These are phyloP conservation scores for Phialocephala sp. DNA, from an alignment of 2,329 filamentous ascomycete species.

Conservation along the genomic window DNA sequence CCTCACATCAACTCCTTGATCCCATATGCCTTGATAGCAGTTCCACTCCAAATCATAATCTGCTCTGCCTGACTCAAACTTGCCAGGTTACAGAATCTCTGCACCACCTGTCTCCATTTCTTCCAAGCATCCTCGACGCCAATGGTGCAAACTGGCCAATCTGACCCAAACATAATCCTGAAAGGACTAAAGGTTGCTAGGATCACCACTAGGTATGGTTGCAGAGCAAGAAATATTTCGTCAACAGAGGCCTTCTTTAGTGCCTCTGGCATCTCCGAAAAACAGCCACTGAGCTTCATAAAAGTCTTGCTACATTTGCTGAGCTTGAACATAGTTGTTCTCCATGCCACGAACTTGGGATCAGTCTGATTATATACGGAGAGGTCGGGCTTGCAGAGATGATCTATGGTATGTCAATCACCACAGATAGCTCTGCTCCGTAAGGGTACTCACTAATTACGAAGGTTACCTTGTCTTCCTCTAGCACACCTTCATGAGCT, in stretches of 20 bases:
- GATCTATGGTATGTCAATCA: conserved; percentile 59
- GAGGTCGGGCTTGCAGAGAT: conserved; percentile 88
- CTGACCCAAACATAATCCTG: conserved; percentile 87
- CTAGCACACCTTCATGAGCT: conserved; percentile 65
- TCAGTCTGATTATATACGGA: conserved; percentile 60
- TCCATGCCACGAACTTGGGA: conserved; percentile 68
- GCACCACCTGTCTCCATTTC: conserved; percentile 76
- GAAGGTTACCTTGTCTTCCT: conserved; percentile 57
- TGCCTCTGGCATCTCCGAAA: conserved; percentile 73
- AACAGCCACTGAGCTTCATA: conserved; percentile 89
- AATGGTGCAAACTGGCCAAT: conserved; percentile 91
- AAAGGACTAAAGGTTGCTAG: conserved; percentile 73
- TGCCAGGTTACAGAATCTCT: conserved; percentile 68
- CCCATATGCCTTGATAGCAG: conserved; percentile 73
- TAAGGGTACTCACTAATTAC: conserved; percentile 40
- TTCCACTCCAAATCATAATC: conserved; percentile 73
- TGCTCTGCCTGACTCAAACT: conserved; percentile 65
- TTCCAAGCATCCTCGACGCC: conserved; percentile 67
- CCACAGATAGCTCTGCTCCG: not conserved
- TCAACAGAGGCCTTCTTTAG: conserved; percentile 55
- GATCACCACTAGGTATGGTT: conserved; percentile 74
- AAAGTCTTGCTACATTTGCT: conserved; percentile 70
- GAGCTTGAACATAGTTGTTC: conserved; percentile 69
- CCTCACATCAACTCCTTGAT: conserved; percentile 45
- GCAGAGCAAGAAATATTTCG: conserved; percentile 66